Conservation (phyloP, 163 green algal genomes). For the Coccomyxa subellipsoidea region DNA sequence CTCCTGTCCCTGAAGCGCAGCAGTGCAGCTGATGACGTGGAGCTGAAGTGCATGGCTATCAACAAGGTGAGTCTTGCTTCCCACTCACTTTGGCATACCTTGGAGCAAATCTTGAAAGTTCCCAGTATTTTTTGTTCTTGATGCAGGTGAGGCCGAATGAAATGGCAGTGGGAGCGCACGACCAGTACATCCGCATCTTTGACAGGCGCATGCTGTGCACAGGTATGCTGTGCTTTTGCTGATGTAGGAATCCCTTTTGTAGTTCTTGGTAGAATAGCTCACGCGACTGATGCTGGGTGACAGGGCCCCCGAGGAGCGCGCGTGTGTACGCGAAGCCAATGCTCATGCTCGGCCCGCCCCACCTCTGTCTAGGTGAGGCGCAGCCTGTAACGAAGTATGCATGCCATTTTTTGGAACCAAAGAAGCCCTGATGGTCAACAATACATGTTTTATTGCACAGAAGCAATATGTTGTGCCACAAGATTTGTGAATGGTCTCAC, state of each 20-base stretch:
- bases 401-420: too few relatives aligned
- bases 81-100: not conserved
- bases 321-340: slow-evolving; percentile 22
- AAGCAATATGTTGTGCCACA: not conserved
- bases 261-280: not conserved
- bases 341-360: slow-evolving; percentile 63
- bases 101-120: not conserved
- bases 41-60: slow-evolving; percentile 67
- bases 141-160: slow-evolving; percentile 52
- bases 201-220: slow-evolving; percentile 61
- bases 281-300: not conserved
- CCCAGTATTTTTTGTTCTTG: not conserved
- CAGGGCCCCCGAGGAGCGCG: not conserved
- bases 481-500: not conserved
- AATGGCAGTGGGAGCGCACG: slow-evolving; percentile 66
- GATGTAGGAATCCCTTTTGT: too few relatives aligned
- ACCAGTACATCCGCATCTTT: slow-evolving; percentile 69
- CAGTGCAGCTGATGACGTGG: slow-evolving; percentile 21
- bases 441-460: not conserved
- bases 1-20: slow-evolving; percentile 39
- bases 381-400: not conserved
- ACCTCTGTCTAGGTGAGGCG: slow-evolving; percentile 39
- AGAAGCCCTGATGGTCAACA: too few relatives aligned
- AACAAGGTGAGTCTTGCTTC: slow-evolving; percentile 41
- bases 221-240: slow-evolving; percentile 20